phyloP scores from a whole-genome alignment of 306 rosid genomes.

The Vigna nakashimae region DNA sequence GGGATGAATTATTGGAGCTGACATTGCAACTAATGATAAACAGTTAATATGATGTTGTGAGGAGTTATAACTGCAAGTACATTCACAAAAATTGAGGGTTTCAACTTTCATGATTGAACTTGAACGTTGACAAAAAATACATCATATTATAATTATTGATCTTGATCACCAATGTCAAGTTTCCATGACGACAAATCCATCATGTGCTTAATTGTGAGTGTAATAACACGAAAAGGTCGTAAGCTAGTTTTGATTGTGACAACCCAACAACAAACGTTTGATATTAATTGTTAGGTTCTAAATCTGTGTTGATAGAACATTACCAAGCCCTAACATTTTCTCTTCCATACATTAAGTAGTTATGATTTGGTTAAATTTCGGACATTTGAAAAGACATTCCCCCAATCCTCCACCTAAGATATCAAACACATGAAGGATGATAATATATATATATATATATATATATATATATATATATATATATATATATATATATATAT shows the following conservation, averaged over 20 bases:
- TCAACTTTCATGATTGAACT: conserved; percentile 20
- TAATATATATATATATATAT: too few species aligned
- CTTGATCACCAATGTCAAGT: background rate
- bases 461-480: too few species aligned
- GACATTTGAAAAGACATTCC: background rate
- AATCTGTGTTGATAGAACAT: background rate
- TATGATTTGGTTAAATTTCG: background rate
- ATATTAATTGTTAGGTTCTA: conserved; percentile 5
- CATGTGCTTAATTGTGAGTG: conserved; percentile 16
- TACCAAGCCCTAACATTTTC: too few species aligned
- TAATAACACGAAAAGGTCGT: background rate
- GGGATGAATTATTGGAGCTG: background rate
- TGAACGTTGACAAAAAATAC: background rate
- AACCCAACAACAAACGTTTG: conserved; percentile 4
- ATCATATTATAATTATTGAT: conserved; percentile 16
- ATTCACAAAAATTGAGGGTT: background rate
- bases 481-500: too few species aligned
- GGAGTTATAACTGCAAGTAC: background rate
- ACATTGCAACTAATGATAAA: conserved; percentile 3
- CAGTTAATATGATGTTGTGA: background rate
- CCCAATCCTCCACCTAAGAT: background rate
- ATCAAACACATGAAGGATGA: background rate
- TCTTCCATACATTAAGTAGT: too few species aligned
- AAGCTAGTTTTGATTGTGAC: conserved; percentile 23
- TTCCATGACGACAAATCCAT: conserved; percentile 26